Base-by-base conservation (phyloP, 495 filamentous ascomycete genomes). In the Penicillium fimorum region DNA sequence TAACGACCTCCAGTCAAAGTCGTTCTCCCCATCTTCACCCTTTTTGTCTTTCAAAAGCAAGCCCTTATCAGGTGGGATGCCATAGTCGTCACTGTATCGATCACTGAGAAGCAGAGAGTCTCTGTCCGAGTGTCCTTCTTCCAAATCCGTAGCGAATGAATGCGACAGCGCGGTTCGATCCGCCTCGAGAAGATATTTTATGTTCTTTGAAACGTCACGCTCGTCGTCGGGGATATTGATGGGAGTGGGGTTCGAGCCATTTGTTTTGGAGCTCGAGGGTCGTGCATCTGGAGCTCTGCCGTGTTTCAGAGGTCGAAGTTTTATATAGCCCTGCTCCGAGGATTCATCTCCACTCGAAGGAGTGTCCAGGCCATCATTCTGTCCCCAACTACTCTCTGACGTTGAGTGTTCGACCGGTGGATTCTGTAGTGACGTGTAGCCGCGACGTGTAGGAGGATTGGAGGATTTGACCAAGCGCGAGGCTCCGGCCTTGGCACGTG, bases 1-100 rank as follows among this genome's bases (percentile, higher is more conserved):
- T 8, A 60, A 30, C 8, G 53, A 47, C 27, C 50, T 56, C 58
- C 58, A 60, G 24, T 30, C 17, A 5, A 17, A 46, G 47, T 38
- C 41, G 12, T 41, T 30, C 18, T 12, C 17, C 11, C 30, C 25
- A 25, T 51, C 27, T 13, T 51, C 20, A 12, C 11, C n/a, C 20
- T 52, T 27, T 3, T 3, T 24, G 29, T 25, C n/a, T 47, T 41
- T 50, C 53, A 47, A 18, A 6, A 49, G 18, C 29, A 20, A 18
- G 12, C 30, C 41, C 46, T 65, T 62, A n/a, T 60, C 47, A 11
- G 53, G n/a, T 33, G 53, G 52, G n/a, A 53, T 11, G 1, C 63
- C 65, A 51, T 64, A 68, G 15, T 62, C 62, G 20, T 70, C 67
- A 18, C 59, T 59, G 13, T 64, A 68, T 7, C 60, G 57, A 11